Evolutionary conservation across 2,329 filamentous ascomycete species (phyloP).

Genomic region (Fusarium piperis): DNA sequence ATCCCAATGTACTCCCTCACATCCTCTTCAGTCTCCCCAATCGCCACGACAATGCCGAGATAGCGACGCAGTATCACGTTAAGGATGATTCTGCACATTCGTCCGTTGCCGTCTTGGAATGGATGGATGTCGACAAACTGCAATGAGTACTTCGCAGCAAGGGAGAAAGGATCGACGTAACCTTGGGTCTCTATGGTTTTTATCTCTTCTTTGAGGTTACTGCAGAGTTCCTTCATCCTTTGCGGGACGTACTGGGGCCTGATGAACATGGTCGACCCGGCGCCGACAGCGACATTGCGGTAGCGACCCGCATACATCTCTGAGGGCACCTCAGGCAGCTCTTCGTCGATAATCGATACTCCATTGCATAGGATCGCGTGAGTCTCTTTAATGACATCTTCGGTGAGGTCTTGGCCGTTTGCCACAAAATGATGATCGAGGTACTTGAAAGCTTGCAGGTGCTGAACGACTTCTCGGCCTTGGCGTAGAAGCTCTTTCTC

Average conservation of each 20-base stretch:
- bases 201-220: conserved; percentile 29
- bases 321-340: not conserved
- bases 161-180: conserved; percentile 42
- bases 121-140: conserved; percentile 51
- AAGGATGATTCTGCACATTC: conserved; percentile 50
- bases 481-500: conserved; percentile 14
- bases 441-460: conserved; percentile 33
- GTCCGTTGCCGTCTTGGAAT: conserved; percentile 52
- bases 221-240: conserved; percentile 43
- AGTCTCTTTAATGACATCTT: conserved; percentile 31
- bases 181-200: not conserved
- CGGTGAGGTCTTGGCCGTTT: conserved; percentile 6
- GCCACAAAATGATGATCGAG: conserved; percentile 22
- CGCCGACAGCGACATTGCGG: conserved; percentile 34
- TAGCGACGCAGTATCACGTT: conserved; percentile 49
- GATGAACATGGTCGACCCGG: conserved; percentile 41
- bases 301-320: conserved; percentile 42
- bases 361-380: conserved; percentile 30
- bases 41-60: conserved; percentile 29
- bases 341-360: not conserved
- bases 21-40: conserved; percentile 36
- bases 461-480: conserved; percentile 35
- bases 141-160: conserved; percentile 42
- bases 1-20: conserved; percentile 36
- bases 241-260: conserved; percentile 37